Evolutionary conservation across 2,329 filamentous ascomycete genomes (phyloP).

Genomic region (Botrytis paeoniae): DNA sequence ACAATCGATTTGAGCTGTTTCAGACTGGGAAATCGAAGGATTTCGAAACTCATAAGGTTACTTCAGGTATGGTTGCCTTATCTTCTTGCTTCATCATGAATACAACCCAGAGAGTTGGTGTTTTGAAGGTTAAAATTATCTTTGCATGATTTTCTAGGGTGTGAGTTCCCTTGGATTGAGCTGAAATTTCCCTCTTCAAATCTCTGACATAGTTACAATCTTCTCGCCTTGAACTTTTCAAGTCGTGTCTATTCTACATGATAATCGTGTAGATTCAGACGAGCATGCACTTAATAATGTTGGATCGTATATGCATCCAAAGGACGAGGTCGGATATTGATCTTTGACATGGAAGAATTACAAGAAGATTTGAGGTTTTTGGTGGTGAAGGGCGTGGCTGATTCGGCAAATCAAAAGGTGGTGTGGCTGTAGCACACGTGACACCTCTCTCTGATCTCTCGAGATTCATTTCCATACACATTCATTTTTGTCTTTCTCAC

Average conservation of each 20-base stretch:
- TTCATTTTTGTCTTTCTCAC: background rate
- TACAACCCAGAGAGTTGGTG: background rate
- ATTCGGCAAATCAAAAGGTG: background rate
- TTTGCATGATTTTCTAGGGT: background rate
- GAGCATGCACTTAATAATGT: background rate
- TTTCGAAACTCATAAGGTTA: slow-evolving; percentile 6
- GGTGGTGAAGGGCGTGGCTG: background rate
- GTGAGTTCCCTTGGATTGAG: background rate
- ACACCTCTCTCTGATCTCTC: background rate
- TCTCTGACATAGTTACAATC: too few relatives aligned
- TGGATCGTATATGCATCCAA: background rate
- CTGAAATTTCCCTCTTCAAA: background rate
- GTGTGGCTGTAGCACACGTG: fast-evolving
- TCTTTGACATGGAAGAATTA: background rate
- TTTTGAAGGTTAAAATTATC: background rate
- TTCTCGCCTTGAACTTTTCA: background rate
- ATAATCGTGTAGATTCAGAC: background rate
- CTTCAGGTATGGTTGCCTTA: background rate
- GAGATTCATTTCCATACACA: background rate
- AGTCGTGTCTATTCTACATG: too few relatives aligned
- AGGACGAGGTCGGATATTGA: background rate
- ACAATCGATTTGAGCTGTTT: background rate
- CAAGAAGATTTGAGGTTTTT: background rate
- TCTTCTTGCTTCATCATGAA: background rate
- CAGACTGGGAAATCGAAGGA: background rate